Evolutionary conservation across 139 green algal species (phyloP).

Genomic region (Coccomyxa sp.): DNA sequence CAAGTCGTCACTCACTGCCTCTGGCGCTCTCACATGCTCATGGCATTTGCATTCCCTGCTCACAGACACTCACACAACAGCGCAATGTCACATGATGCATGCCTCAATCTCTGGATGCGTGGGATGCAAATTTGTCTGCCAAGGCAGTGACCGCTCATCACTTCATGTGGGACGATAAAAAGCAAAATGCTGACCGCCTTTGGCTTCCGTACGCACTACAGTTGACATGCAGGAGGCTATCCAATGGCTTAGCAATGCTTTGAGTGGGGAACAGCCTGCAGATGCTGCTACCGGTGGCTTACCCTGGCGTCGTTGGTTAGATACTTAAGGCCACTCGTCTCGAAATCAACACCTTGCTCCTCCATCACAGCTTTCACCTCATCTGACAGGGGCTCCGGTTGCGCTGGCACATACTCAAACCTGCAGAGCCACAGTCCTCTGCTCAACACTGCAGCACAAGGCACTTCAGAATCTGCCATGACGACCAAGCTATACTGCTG

Average conservation of each 20-base stretch:
- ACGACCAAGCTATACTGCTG: too few relatives aligned
- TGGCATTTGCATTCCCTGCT: background rate
- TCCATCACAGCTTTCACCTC: conserved; percentile 27
- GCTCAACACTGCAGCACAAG: too few relatives aligned
- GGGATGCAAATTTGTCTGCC: background rate
- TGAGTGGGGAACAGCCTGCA: background rate
- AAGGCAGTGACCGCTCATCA: background rate
- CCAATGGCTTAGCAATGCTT: background rate
- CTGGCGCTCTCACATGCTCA: background rate
- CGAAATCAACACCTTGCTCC: conserved; percentile 28
- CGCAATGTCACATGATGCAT: background rate
- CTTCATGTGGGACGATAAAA: background rate
- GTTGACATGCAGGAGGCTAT: background rate
- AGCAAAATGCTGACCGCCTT: background rate
- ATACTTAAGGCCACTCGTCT: conserved; percentile 50
- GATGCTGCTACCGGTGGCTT: background rate
- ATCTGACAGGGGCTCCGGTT: conserved; percentile 5
- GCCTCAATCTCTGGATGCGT: too few relatives aligned
- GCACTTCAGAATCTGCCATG: too few relatives aligned
- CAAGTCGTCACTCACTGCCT: background rate
- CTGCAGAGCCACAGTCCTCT: too few relatives aligned
- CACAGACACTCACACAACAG: too few relatives aligned
- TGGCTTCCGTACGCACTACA: background rate
- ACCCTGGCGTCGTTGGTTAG: conserved; percentile 55
- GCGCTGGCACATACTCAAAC: too few relatives aligned